Evolutionary conservation across 495 filamentous ascomycete species (phyloP).

Genomic region (Apiosordaria backusii): DNA sequence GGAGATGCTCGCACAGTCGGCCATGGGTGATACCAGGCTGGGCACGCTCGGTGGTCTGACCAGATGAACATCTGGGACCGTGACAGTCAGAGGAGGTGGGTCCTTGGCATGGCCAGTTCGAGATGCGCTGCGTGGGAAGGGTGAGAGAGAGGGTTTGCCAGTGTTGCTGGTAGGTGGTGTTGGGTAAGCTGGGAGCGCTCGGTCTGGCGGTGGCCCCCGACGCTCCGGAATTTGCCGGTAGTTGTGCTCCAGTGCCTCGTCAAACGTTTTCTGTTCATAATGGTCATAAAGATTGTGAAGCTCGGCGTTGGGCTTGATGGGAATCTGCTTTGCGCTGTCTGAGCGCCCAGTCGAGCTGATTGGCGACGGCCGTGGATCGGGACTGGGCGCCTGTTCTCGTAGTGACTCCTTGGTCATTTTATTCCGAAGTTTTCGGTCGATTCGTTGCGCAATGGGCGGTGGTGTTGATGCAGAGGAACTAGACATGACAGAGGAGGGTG

Average conservation of each 20-base stretch:
- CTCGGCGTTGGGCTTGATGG: constrained; percentile 29
- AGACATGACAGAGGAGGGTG: constrained; percentile 43
- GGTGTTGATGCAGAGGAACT: constrained; percentile 30
- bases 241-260: constrained; percentile 37
- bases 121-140: constrained; percentile 13
- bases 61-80: constrained; percentile 11
- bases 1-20: constrained; percentile 45
- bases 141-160: constrained; percentile 20
- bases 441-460: constrained; percentile 26
- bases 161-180: constrained; percentile 11
- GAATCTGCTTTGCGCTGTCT: constrained; percentile 10
- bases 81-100: constrained; percentile 6
- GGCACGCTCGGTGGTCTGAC: constrained; percentile 10
- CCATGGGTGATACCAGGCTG: constrained; percentile 24
- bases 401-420: constrained; percentile 36
- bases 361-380: background rate
- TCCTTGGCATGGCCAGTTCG: constrained; percentile 11
- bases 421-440: constrained; percentile 25
- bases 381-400: constrained; percentile 20
- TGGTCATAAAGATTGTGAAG: constrained; percentile 49
- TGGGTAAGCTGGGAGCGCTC: constrained; percentile 15
- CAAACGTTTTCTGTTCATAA: constrained; percentile 50
- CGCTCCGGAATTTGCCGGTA: constrained; percentile 10
- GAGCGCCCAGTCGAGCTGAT: background rate
- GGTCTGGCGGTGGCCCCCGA: constrained; percentile 8